Base-by-base conservation (phyloP, 1,139 yeast genomes). In the Hanseniaspora sp. region DNA sequence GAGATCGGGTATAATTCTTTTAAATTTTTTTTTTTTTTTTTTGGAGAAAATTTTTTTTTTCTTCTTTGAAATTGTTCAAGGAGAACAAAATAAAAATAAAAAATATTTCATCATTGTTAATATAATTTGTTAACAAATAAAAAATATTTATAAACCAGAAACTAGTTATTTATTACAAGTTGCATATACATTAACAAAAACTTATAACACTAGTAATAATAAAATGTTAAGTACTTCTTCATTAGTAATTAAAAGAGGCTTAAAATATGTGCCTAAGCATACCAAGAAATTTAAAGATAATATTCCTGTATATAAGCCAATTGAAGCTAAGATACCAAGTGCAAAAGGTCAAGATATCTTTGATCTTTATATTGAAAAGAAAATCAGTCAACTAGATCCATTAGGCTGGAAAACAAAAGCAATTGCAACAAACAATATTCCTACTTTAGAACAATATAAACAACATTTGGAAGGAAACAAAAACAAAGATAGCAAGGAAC, bases 331-430 rank as follows among this genome's bases (percentile, higher is more conserved):
- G 29, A 15, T 49, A 28, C 53, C 53, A 12, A 42, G 47, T 49
- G 45, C 29, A 33, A 44, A 33, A 42, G 53, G 53, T 12, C 28
- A 38, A 42, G 53, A 49, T 17, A 49, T 49, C 18, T 49, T 49
- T 23, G 33, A 37, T 28, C n/a, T 49, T n/a, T 49, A 44, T 34
- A 41, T 42, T 13, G 23, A 29, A 6, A 49, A 49, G 34, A 44
- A 49, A 30, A 23, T 49, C 7, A 35, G 35, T 5, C 41, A 37
- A 37, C 40, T 42, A 3, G 53, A 49, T 43, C 43, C 53, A 18
- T 18, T 17, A 29, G 47, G 47, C 29, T 49, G 53, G 53, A 49
- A 49, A 13, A 42, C 53, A 9, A 43, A 37, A 17, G 53, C 53
- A 9, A 17, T 49, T 7, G 44, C 29, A 6, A 43, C 46, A 13